Evolutionary conservation across 2,329 filamentous ascomycete species (phyloP), one percentile per base, ranked within the genome.

Genomic region (Calcarisporium arbuscula): DNA sequence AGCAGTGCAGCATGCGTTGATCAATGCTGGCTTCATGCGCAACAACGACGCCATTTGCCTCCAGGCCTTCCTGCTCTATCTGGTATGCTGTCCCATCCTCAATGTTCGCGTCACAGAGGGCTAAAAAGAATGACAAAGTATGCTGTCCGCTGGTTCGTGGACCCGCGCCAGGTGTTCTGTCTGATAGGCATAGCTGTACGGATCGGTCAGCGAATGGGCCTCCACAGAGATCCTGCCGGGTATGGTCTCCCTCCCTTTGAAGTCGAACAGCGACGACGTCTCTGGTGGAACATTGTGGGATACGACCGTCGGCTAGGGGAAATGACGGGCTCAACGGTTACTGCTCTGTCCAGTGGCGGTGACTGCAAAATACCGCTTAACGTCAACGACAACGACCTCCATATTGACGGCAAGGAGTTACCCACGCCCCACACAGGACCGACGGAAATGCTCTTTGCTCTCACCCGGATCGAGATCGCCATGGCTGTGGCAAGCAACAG

Each of bases 251-350:
- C 57, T 4, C 70, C 64, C 20, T 83, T 78, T 35, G 80, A 86
- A 47, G 70, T 75, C 4, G 82, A 86, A 57, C 72, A 83, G 56
- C 72, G 81, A n/a, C 72, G 82, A 32, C 69, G 82, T 23, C 60
- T 87, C 2, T 86, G 81, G 82, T 87, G 81, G 81, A 74, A 77
- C 20, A 64, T 88, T 12, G 68, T 81, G 11, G 65, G 76, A 18
- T 81, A 85, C 44, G 83, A 88, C 53, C 67, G 72, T 40, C 77
- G 82, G 16, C 72, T 85, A 23, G 71, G 77, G 37, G 82, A 86
- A 52, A 72, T 85, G 54, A 71, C 75, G 4, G 72, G 74, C 31
- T 74, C 70, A 14, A 65, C 68, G 21, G 68, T 77, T 35, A 77
- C 72, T 5, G 72, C 71, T 1, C 60, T 77, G 18, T 72, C 71